These are phyloP conservation scores for Arthrobotrys entomopaga DNA, from an alignment of 2,329 filamentous ascomycete species.

Conservation along the genomic window DNA sequence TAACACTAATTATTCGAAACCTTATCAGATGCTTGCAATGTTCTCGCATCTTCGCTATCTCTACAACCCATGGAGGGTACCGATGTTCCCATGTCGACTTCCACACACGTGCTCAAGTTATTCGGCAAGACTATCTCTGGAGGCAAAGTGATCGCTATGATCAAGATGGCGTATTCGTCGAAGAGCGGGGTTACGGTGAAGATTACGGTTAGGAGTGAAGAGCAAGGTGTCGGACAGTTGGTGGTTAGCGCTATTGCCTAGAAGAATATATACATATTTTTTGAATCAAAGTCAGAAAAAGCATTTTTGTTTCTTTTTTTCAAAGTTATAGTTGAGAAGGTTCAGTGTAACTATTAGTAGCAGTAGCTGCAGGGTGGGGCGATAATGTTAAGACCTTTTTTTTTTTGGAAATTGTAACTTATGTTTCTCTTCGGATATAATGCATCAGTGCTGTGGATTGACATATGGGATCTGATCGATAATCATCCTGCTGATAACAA, in stretches of 20 bases:
- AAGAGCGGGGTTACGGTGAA: conserved; percentile 96
- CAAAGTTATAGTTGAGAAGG: too few species aligned
- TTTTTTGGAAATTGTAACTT: too few species aligned
- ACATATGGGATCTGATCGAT: neutral
- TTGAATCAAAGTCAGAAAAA: conserved; percentile 4
- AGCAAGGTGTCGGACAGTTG: conserved; percentile 86
- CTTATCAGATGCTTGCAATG: conserved; percentile 83
- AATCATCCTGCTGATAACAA: too few species aligned
- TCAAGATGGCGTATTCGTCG: conserved; percentile 92
- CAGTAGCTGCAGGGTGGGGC: neutral
- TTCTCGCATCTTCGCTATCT: conserved; percentile 84
- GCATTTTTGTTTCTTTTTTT: conserved; percentile 2
- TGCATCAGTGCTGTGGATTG: neutral
- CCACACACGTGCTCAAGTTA: conserved; percentile 92
- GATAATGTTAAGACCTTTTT: conserved; percentile 1
- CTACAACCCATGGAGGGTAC: conserved; percentile 94
- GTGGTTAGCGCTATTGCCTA: conserved; percentile 70
- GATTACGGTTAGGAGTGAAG: conserved; percentile 89
- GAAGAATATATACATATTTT: neutral
- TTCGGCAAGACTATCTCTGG: conserved; percentile 94
- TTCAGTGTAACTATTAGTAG: conserved; percentile 14
- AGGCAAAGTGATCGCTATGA: conserved; percentile 84
- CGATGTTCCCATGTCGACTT: conserved; percentile 86
- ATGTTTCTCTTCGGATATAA: neutral
- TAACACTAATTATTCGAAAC: conserved; percentile 58